Percentiles rank a stretch among this genome's conserved stretches.
Evolutionary conservation across 2,329 filamentous ascomycete species (phyloP).

Genomic region (Erysiphe neolycopersici): DNA sequence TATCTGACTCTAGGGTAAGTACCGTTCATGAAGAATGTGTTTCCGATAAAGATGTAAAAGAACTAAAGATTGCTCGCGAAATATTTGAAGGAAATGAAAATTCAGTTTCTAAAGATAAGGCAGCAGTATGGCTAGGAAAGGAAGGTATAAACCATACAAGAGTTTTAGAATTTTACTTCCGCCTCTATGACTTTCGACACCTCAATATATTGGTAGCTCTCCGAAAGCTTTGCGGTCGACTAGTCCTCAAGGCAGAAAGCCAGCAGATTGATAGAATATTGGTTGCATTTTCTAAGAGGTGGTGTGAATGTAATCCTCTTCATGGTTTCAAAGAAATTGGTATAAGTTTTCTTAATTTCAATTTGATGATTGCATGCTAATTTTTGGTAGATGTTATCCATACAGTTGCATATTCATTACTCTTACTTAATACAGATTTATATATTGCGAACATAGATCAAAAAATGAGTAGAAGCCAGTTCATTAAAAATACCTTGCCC

Average conservation of each 20-base stretch:
- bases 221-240: conserved; percentile 52
- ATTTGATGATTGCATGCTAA: conserved; percentile 2
- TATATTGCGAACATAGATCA: conserved; percentile 85
- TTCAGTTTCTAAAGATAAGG: conserved; percentile 51
- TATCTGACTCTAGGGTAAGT: neutral
- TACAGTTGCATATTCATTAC: conserved; percentile 86
- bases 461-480: conserved; percentile 88
- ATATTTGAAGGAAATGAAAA: conserved; percentile 71
- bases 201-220: conserved; percentile 57
- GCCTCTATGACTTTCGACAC: conserved; percentile 63
- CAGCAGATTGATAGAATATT: conserved; percentile 92
- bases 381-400: conserved; percentile 54
- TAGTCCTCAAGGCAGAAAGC: conserved; percentile 72
- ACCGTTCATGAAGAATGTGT: neutral
- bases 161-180: conserved; percentile 57
- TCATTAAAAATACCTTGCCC: conserved; percentile 86
- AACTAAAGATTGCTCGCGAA: conserved; percentile 49
- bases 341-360: conserved; percentile 18
- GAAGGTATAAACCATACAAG: conserved; percentile 31
- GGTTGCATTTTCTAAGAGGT: conserved; percentile 65
- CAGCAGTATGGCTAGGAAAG: conserved; percentile 60
- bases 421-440: conserved; percentile 85
- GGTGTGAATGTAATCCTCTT: conserved; percentile 78
- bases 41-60: conserved; percentile 12
- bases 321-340: conserved; percentile 79